A percentile compares a stretch with the other conserved stretches of the same genome.
Conservation (phyloP, 2,329 filamentous ascomycete genomes). For the Ceratocystis albifundus region DNA sequence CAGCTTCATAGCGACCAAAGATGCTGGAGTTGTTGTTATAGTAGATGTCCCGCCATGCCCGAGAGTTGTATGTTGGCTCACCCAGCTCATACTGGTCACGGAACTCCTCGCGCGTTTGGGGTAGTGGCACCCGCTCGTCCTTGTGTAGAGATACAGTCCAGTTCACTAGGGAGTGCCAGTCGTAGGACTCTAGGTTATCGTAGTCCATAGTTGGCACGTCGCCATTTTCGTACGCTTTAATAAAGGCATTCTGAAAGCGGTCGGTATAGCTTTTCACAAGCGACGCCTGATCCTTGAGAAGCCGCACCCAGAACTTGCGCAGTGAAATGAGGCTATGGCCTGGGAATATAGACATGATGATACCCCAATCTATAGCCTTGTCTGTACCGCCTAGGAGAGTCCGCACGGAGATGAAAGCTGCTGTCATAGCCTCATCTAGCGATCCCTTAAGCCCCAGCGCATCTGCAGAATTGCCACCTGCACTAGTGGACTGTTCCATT, state of each 20-base stretch:
- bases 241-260: conserved; percentile 54
- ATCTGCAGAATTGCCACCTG: not conserved
- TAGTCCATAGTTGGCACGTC: conserved; percentile 53
- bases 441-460: conserved; percentile 13
- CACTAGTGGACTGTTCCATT: not conserved
- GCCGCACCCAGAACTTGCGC: conserved; percentile 46
- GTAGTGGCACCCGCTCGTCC: conserved; percentile 20
- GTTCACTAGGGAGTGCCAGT: conserved; percentile 54
- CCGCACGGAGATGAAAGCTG: conserved; percentile 47
- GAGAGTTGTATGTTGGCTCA: conserved; percentile 28
- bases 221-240: conserved; percentile 52
- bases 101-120: conserved; percentile 14
- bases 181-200: conserved; percentile 50
- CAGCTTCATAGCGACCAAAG: conserved; percentile 46
- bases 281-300: conserved; percentile 28
- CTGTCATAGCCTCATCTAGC: conserved; percentile 34
- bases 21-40: conserved; percentile 44
- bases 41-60: conserved; percentile 46
- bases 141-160: conserved; percentile 49
- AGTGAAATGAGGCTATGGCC: conserved; percentile 41
- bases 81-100: conserved; percentile 16
- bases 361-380: conserved; percentile 48
- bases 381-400: conserved; percentile 50
- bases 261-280: conserved; percentile 32
- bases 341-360: conserved; percentile 46